Evolutionary conservation across 163 green algal genomes (phyloP), one percentile per base, ranked within the genome.

Genomic region (Volvox carteri): DNA sequence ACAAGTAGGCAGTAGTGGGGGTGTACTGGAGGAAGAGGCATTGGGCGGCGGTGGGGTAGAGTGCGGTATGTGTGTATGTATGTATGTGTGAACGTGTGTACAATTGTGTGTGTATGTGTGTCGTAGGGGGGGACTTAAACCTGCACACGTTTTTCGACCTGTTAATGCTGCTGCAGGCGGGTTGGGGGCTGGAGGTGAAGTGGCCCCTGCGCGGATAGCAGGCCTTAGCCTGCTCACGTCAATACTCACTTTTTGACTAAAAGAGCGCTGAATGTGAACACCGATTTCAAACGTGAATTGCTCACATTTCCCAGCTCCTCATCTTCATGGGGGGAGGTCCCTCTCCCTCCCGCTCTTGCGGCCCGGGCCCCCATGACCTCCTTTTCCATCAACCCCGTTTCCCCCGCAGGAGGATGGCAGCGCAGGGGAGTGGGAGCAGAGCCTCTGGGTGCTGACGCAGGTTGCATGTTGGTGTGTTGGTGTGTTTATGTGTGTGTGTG

Each of bases 391-490:
- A 30, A 19, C 54, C 28, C 4, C 25, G 3, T 65, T 19, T 11
- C 46, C 74, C 9, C 44, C 14, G 5, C 68, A 44, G 81, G 65
- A 52, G 21, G 81, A 78, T 41, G 89, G 84, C 19, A 73, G 75
- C 21, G 37, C 33, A 18, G 86, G 70, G 7, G 86, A 90, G 78
- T 94, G 91, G 89, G 62, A 92, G 74, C 92, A 95, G 89, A 78
- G 81, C 42, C 73, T 94, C 44, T 94, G 90, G 92, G 91, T 95
- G 60, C 52, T 93, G 1, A 86, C 92, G 16, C 87, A 92, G 90
- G 81, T 87, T 65, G 28, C 7, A 30, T 65, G 50, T 16, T 25
- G 14, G 12, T 60, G 54, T 23, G 28, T 65, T 65, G 5, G 25
- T 65, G 28, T 65, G 54, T 65, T 65, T 65, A 60, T 60, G 12